Evolutionary conservation across 129 eudicot species (phyloP), one percentile per base, ranked within the genome.

Genomic region (Ambrosia trifida): DNA sequence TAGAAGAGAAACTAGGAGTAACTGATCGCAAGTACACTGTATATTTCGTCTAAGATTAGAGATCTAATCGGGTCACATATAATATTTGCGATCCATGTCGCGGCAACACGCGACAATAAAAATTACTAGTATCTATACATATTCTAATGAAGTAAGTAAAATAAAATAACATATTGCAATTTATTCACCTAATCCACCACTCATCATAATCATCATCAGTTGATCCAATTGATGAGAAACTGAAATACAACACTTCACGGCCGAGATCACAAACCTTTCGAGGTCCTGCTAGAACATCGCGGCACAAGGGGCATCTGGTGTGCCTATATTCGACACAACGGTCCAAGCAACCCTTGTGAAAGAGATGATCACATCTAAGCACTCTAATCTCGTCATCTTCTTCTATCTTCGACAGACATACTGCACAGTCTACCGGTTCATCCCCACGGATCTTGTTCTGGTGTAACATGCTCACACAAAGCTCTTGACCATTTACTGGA

Each of bases 321-420:
- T 67, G 79, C 7, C 81, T 63, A n/a, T 66, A 45, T 0, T 76
- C 80, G 5, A 75, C 12, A 66, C 83, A 82, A 33, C 77, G 75
- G 41, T 80, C 87, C 31, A 76, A 71, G 41, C 90, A 85, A 9
- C 62, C 78, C 4, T 45, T 40, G 56, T 82, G 86, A 68, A 82
- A 82, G 32, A 82, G 14, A 74, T 82, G 86, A 14, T 63, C 58
- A 64, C 86, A 82, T 59, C 74, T 53, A 41, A 82, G 53, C 71
- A 73, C 73, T 16, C 62, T 58, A 11, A 78, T 61, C 54, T 78
- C 86, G 1, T 82, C 74, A 8, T 73, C 80, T 24, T 74, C 86
- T 32, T 69, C 71, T 7, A 82, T 64, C 5, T 14, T 70, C 12
- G 50, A 73, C 53, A 82, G 57, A 57, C 83, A 82, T 36, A 82